A percentile compares a stretch with the other conserved stretches of the same genome.
Evolutionary conservation across 805 yeast species (phyloP).

Genomic region (Debaryomyces prosopidis): DNA sequence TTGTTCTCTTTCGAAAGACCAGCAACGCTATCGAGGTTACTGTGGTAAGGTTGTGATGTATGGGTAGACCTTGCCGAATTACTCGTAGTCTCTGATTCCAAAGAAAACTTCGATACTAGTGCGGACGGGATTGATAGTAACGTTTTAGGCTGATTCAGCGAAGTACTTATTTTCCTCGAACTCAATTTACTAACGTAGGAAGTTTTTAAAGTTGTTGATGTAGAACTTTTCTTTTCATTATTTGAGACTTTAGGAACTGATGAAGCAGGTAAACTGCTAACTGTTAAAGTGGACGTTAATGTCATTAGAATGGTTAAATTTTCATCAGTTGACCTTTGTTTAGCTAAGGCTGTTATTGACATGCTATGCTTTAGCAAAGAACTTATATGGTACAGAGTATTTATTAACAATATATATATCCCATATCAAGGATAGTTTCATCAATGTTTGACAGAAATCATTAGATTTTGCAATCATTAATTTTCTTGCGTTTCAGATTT

Average conservation of each 20-base stretch:
- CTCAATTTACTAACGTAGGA: background rate
- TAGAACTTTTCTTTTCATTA: background rate
- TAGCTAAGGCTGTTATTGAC: background rate
- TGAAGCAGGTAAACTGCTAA: constrained; percentile 2
- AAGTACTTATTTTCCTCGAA: background rate
- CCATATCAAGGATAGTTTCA: background rate
- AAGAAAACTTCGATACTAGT: background rate
- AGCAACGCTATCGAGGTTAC: constrained; percentile 2
- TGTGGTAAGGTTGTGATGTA: background rate
- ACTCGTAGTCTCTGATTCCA: constrained; percentile 1
- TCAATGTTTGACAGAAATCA: background rate
- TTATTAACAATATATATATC: background rate
- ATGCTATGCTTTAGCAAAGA: background rate
- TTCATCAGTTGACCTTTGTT: background rate
- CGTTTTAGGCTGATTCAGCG: background rate
- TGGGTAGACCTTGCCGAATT: background rate
- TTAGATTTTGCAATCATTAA: background rate
- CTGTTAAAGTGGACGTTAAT: constrained; percentile 11
- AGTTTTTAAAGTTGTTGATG: background rate
- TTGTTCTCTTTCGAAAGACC: constrained; percentile 2
- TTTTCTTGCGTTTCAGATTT: background rate
- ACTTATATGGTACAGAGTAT: background rate
- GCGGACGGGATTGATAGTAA: background rate
- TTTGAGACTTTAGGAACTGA: background rate
- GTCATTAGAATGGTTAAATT: constrained; percentile 13